These are phyloP conservation scores for Fusarium continuum DNA, from an alignment of 2,329 filamentous ascomycete genomes.

Conservation along the genomic window DNA sequence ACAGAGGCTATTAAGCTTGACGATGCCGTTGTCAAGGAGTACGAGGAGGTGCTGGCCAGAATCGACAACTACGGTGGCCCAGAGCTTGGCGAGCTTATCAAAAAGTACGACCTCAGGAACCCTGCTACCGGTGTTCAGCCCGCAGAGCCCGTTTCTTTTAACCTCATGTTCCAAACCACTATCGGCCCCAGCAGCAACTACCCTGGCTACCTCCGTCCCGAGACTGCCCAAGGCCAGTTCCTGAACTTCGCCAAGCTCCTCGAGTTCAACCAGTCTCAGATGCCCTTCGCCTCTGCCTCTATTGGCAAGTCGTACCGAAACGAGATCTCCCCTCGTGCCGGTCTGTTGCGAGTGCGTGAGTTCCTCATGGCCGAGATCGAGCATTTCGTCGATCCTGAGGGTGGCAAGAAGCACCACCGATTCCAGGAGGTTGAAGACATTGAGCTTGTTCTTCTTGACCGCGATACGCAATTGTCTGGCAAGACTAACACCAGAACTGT, in stretches of 20 bases:
- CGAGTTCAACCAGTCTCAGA: constrained; percentile 92
- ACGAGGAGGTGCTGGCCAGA: constrained; percentile 87
- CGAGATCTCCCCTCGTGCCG: constrained; percentile 92
- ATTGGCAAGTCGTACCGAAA: constrained; percentile 99
- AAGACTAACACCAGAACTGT: constrained; percentile 79
- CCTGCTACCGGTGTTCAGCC: constrained; percentile 81
- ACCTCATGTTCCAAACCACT: constrained; percentile 97
- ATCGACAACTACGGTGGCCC: constrained; percentile 95
- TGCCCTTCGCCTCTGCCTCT: constrained; percentile 97
- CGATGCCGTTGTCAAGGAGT: constrained; percentile 86
- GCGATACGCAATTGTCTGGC: constrained; percentile 84
- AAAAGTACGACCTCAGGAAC: constrained; percentile 90
- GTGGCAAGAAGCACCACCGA: constrained; percentile 92
- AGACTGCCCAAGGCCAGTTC: constrained; percentile 98
- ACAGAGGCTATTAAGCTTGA: constrained; percentile 84
- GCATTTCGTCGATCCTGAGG: constrained; percentile 94
- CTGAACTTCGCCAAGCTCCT: constrained; percentile 96
- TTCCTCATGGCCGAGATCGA: constrained; percentile 99
- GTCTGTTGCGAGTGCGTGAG: constrained; percentile 92
- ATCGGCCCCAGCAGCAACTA: constrained; percentile 93
- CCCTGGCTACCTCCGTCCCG: constrained; percentile 86
- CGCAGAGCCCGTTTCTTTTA: constrained; percentile 87
- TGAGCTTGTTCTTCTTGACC: constrained; percentile 84
- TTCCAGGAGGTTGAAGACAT: constrained; percentile 87
- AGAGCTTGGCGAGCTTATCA: constrained; percentile 87